Evolutionary conservation across 78 protist genomes (phyloP).

Genomic region (Polysphondylium violaceum): DNA sequence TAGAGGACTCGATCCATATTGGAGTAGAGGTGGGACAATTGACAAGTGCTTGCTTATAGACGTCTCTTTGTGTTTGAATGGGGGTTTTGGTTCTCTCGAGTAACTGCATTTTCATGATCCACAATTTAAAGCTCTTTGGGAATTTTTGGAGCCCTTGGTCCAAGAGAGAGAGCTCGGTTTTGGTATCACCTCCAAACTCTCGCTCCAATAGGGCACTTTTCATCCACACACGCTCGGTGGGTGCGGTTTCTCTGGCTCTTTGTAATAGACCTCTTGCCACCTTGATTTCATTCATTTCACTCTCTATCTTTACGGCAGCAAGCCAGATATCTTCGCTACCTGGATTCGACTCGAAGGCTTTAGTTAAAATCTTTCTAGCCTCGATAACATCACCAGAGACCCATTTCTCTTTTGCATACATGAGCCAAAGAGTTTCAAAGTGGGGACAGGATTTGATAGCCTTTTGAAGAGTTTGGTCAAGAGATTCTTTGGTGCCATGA

Average conservation of each 20-base stretch:
- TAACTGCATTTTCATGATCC: slow-evolving; percentile 93
- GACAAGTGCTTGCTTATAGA: slow-evolving; percentile 47
- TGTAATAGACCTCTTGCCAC: slow-evolving; percentile 85
- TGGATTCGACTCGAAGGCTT: slow-evolving; percentile 91
- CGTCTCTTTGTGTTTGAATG: slow-evolving; percentile 83
- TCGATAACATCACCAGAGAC: slow-evolving; percentile 76
- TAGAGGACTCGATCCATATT: slow-evolving; percentile 89
- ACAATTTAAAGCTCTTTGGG: slow-evolving; percentile 88
- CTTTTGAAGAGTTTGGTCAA: slow-evolving; percentile 84
- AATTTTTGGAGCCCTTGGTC: slow-evolving; percentile 59
- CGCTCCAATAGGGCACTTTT: slow-evolving; percentile 93
- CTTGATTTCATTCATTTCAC: slow-evolving; percentile 85
- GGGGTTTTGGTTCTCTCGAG: slow-evolving; percentile 34
- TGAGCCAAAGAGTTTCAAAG: slow-evolving; percentile 96
- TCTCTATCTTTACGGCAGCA: slow-evolving; percentile 97
- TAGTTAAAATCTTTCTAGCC: slow-evolving; percentile 86
- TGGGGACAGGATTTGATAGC: slow-evolving; percentile 94
- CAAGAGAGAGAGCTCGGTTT: slow-evolving; percentile 50
- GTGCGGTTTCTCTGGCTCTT: slow-evolving; percentile 83
- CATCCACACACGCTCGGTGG: slow-evolving; percentile 95
- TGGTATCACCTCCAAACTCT: slow-evolving; percentile 43
- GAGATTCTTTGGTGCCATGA: slow-evolving; percentile 75
- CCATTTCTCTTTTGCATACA: slow-evolving; percentile 96
- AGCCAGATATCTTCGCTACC: slow-evolving; percentile 94
- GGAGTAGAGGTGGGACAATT: slow-evolving; percentile 60